phyloP scores from a whole-genome alignment of 257 asterid species.

The Cordia subcordata region DNA sequence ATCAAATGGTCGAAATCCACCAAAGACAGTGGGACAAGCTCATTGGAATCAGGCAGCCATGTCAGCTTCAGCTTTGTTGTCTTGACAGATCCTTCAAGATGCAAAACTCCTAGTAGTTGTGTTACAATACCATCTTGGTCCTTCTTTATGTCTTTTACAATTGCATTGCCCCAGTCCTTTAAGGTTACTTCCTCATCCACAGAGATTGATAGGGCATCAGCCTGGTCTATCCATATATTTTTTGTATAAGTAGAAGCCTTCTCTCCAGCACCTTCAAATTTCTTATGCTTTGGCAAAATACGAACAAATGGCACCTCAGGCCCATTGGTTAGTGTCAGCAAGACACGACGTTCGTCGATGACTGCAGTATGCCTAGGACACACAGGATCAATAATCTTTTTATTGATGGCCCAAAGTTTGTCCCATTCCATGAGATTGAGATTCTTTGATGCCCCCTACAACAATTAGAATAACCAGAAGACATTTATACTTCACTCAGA shows the following conservation, averaged over 20 bases:
- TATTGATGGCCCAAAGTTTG: slow-evolving; percentile 94
- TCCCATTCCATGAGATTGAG: slow-evolving; percentile 99
- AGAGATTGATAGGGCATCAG: slow-evolving; percentile 76
- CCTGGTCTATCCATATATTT: slow-evolving; percentile 77
- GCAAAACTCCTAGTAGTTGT: slow-evolving; percentile 65
- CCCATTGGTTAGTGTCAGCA: slow-evolving; percentile 63
- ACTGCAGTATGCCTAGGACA: slow-evolving; percentile 97
- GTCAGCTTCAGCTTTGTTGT: slow-evolving; percentile 92
- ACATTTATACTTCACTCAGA: too few relatives aligned
- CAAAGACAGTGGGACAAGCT: slow-evolving; percentile 61
- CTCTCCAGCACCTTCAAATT: slow-evolving; percentile 87
- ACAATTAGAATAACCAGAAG: slow-evolving; percentile 4
- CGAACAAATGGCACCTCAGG: slow-evolving; percentile 74
- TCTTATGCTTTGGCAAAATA: slow-evolving; percentile 70
- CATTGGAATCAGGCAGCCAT: slow-evolving; percentile 70
- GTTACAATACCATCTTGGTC: slow-evolving; percentile 65
- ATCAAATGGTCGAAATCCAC: slow-evolving; percentile 82
- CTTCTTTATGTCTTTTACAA: slow-evolving; percentile 69
- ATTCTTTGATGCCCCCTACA: slow-evolving; percentile 97
- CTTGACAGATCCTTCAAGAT: slow-evolving; percentile 89
- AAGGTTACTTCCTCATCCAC: slow-evolving; percentile 77
- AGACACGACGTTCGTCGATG: slow-evolving; percentile 48
- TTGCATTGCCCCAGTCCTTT: slow-evolving; percentile 96
- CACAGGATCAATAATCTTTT: slow-evolving; percentile 88
- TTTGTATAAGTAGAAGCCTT: slow-evolving; percentile 71